These are phyloP conservation scores for Mycena crocata DNA, from an alignment of 768 basidiomycete genomes.

Conservation along the genomic window DNA sequence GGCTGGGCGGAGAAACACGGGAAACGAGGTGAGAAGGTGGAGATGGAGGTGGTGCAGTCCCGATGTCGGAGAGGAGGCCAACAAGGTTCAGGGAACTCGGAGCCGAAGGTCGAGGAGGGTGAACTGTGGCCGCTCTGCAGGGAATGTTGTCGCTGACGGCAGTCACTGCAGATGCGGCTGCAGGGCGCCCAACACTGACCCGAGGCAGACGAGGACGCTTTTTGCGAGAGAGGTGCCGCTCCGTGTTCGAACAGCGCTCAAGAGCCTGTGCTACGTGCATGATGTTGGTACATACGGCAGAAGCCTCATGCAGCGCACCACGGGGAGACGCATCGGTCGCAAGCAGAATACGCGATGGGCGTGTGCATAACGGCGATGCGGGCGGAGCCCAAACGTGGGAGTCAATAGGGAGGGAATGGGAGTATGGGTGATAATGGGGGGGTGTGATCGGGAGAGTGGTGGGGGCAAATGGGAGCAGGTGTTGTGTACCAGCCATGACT, in stretches of 20 bases:
- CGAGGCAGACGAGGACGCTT: neutral
- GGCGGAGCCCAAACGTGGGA: neutral
- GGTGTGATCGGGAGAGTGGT: neutral
- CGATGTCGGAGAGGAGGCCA: neutral
- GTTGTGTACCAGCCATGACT: slow-evolving; percentile 10
- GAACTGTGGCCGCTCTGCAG: slow-evolving; percentile 15
- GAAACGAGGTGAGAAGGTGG: neutral
- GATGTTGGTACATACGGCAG: slow-evolving; percentile 1
- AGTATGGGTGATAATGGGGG: neutral
- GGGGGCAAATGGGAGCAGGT: neutral
- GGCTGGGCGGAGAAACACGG: neutral
- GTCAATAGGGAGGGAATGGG: neutral
- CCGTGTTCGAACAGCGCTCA: neutral
- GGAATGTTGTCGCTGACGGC: slow-evolving; percentile 4
- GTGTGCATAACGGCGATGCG: neutral
- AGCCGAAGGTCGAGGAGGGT: slow-evolving; percentile 2
- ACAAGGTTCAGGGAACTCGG: neutral
- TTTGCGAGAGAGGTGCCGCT: slow-evolving; percentile 8
- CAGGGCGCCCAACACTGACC: neutral
- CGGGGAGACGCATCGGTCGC: neutral
- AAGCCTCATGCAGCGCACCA: neutral
- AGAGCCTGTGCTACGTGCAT: neutral
- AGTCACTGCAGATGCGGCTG: slow-evolving; percentile 5
- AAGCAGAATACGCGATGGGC: neutral
- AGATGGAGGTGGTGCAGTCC: no score